Percentiles rank a stretch among this genome's conserved stretches.
Evolutionary conservation across 352 stramenopile species (phyloP).

Genomic region (Aphanomyces astaci): DNA sequence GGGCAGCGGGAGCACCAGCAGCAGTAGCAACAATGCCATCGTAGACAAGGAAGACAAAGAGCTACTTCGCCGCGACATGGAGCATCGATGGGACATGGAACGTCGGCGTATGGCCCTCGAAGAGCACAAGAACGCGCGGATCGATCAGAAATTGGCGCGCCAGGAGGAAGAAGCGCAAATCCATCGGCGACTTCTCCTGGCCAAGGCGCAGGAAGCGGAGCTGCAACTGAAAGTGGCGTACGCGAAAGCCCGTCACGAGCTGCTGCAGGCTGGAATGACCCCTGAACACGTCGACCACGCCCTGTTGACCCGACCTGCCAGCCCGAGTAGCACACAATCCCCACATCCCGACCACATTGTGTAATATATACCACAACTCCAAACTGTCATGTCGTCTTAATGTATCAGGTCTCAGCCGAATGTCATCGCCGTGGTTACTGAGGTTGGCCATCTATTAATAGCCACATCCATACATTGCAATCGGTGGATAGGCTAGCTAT

Average conservation of each 20-base stretch:
- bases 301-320: not conserved
- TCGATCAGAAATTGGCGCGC: conserved; percentile 5
- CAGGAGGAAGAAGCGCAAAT: conserved; percentile 11
- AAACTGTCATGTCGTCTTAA: too few relatives aligned
- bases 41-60: not conserved
- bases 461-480: too few relatives aligned
- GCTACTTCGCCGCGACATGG: not conserved
- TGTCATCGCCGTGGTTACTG: too few relatives aligned
- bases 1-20: not conserved
- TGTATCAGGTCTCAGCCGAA: too few relatives aligned
- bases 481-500: too few relatives aligned
- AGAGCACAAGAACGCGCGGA: conserved; percentile 4
- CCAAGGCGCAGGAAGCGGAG: conserved; percentile 7
- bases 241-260: not conserved
- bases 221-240: not conserved
- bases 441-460: too few relatives aligned
- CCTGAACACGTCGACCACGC: not conserved
- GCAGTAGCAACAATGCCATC: not conserved
- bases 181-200: not conserved
- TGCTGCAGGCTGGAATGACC: conserved; percentile 7
- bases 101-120: not conserved
- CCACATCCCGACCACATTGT: not conserved
- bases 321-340: not conserved
- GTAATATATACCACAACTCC: not conserved
- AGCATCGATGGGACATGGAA: conserved; percentile 15